Evolutionary conservation across 1,284 basidiomycete species (phyloP).

Genomic region (Ganoderma resinaceum): DNA sequence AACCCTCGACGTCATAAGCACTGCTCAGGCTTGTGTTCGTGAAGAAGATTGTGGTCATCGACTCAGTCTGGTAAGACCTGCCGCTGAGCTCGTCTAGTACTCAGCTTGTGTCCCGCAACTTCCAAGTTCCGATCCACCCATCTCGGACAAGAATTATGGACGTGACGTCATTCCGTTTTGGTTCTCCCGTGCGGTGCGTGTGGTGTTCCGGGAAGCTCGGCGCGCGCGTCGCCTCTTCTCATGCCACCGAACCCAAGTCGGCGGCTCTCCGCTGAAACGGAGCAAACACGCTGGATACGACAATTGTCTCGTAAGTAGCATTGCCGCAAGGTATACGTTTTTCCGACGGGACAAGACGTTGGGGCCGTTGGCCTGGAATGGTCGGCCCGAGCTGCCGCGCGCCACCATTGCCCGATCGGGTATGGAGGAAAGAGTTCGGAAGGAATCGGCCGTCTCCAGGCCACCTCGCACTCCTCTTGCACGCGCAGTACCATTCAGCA

Average conservation of each 20-base stretch:
- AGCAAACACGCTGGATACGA: neutral
- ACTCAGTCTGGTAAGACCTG: neutral
- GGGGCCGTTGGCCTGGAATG: neutral
- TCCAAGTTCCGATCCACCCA: neutral
- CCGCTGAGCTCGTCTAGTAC: neutral
- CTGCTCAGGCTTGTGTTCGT: neutral
- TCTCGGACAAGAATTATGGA: neutral
- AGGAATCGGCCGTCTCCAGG: neutral
- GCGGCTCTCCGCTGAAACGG: neutral
- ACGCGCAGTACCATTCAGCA: neutral
- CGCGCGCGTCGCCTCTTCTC: neutral
- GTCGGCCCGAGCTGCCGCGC: neutral
- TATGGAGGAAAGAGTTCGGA: neutral
- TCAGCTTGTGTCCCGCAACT: neutral
- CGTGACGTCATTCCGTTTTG: neutral
- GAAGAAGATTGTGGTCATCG: neutral
- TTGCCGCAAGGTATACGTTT: neutral
- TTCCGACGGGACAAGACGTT: neutral
- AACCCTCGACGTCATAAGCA: slow-evolving; percentile 5
- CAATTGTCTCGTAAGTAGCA: neutral
- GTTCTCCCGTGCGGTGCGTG: neutral
- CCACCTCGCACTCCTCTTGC: neutral
- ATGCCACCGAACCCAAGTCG: neutral
- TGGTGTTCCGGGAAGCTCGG: neutral
- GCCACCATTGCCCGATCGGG: neutral